Evolutionary conservation across 2,329 filamentous ascomycete genomes (phyloP).

Genomic region (Exophiala phaeomuriformis): DNA sequence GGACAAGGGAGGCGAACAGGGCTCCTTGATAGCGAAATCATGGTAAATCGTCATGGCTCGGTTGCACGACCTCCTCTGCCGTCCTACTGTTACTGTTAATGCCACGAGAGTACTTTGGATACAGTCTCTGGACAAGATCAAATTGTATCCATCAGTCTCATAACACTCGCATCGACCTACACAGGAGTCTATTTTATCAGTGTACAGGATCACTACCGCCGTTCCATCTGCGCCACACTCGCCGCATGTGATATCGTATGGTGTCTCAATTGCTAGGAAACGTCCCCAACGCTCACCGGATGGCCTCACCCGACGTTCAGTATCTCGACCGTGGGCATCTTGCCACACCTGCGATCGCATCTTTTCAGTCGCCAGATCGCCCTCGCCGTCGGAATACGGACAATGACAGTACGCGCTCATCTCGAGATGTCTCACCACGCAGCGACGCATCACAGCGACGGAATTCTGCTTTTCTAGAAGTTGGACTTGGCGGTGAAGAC

Average conservation of each 20-base stretch:
- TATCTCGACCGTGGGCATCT: not conserved
- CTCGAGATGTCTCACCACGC: constrained; percentile 6
- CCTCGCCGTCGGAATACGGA: constrained; percentile 9
- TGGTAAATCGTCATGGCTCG: constrained; percentile 1
- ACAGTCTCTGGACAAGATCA: not conserved
- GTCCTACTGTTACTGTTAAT: not conserved
- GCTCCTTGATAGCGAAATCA: not conserved
- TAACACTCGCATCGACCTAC: not conserved
- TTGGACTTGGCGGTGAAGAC: constrained; percentile 24
- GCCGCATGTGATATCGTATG: constrained; percentile 9
- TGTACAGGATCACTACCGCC: not conserved
- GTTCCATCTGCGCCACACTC: not conserved
- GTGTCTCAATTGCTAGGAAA: constrained; percentile 16
- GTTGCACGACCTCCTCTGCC: not conserved
- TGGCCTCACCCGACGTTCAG: constrained; percentile 5
- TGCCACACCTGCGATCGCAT: constrained; percentile 7
- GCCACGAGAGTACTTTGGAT: not conserved
- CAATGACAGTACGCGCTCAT: constrained; percentile 2
- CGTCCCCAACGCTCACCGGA: constrained; percentile 1
- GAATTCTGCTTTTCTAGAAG: constrained; percentile 25
- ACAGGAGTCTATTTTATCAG: not conserved
- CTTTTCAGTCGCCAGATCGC: not conserved
- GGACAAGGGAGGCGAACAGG: not conserved
- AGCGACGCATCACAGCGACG: constrained; percentile 13
- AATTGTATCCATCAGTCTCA: not conserved